Conservation (phyloP, 805 yeast species). For the Cyberlindnera bimundalis region DNA sequence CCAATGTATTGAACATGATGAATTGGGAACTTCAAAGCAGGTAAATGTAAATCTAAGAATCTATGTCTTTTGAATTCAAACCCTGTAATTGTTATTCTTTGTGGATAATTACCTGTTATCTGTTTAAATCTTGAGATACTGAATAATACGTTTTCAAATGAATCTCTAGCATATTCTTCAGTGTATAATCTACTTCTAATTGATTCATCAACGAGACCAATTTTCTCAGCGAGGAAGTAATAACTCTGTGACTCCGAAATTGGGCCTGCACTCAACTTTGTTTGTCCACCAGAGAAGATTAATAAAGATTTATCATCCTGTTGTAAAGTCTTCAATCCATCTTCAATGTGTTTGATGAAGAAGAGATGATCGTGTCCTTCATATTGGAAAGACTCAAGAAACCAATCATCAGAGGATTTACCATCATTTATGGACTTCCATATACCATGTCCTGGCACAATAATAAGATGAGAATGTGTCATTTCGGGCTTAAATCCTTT, state of each 20-base stretch:
- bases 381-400: slow-evolving; percentile 59
- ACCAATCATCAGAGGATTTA: slow-evolving; percentile 53
- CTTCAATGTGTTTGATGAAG: slow-evolving; percentile 57
- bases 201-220: slow-evolving; percentile 20
- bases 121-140: slow-evolving; percentile 54
- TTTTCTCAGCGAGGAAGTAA: slow-evolving; percentile 38
- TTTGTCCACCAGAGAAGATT: slow-evolving; percentile 64
- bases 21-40: slow-evolving; percentile 43
- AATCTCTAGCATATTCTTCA: slow-evolving; percentile 77
- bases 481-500: too few relatives aligned
- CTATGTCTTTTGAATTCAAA: slow-evolving; percentile 69
- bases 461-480: slow-evolving; percentile 31
- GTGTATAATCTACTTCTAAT: slow-evolving; percentile 34
- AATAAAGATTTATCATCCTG: slow-evolving; percentile 37
- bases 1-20: slow-evolving; percentile 48
- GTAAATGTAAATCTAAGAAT: slow-evolving; percentile 52
- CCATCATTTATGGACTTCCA: slow-evolving; percentile 53
- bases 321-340: slow-evolving; percentile 38
- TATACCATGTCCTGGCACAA: slow-evolving; percentile 63
- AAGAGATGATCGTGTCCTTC: slow-evolving; percentile 68
- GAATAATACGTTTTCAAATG: slow-evolving; percentile 72
- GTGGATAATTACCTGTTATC: slow-evolving; percentile 45
- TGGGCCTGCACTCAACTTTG: slow-evolving; percentile 52
- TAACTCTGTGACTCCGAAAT: slow-evolving; percentile 63
- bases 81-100: slow-evolving; percentile 55